Percentiles rank a stretch among this genome's conserved stretches.
These are phyloP conservation scores for Heterobasidion occidentale DNA, from an alignment of 1,284 basidiomycete genomes.

Conservation along the genomic window DNA sequence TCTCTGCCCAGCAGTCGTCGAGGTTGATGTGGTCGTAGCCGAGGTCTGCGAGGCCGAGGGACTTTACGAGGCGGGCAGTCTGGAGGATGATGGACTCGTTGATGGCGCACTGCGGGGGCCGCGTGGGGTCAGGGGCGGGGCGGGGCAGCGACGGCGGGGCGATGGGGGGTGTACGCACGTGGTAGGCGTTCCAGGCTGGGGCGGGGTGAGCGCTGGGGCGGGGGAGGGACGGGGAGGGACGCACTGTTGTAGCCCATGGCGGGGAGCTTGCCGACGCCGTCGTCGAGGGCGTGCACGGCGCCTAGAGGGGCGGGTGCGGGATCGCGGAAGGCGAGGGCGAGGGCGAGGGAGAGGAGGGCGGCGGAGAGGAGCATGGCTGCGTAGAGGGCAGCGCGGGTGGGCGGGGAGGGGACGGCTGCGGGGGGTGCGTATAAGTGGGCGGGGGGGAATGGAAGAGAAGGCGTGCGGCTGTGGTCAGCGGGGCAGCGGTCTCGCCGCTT, in stretches of 20 bases:
- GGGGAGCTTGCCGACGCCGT: conserved; percentile 10
- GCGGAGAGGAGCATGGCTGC: too few relatives aligned
- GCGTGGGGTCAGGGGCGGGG: background rate
- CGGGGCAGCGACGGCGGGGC: too few relatives aligned
- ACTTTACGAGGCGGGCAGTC: conserved; percentile 38
- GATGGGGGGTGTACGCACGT: conserved; percentile 24
- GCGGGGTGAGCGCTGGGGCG: background rate
- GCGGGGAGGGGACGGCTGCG: too few relatives aligned
- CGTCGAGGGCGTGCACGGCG: background rate
- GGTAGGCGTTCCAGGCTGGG: conserved; percentile 54
- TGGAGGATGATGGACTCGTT: conserved; percentile 40
- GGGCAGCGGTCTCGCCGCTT: too few relatives aligned
- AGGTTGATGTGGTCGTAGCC: conserved; percentile 49
- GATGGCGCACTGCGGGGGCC: conserved; percentile 38
- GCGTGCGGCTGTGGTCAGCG: too few relatives aligned
- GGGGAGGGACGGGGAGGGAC: conserved; percentile 6
- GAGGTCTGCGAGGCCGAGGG: conserved; percentile 36
- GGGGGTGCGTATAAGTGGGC: too few relatives aligned
- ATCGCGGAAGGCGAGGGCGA: too few relatives aligned
- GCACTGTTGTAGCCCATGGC: conserved; percentile 45
- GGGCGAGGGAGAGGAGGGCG: too few relatives aligned
- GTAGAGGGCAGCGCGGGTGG: too few relatives aligned
- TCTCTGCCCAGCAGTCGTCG: conserved; percentile 54
- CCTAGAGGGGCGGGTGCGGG: too few relatives aligned
- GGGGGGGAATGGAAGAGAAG: too few relatives aligned